A percentile compares a stretch with the other conserved stretches of the same genome.
These are phyloP conservation scores for Trichophyton benhamiae DNA, from an alignment of 2,329 filamentous ascomycete genomes.

Conservation along the genomic window DNA sequence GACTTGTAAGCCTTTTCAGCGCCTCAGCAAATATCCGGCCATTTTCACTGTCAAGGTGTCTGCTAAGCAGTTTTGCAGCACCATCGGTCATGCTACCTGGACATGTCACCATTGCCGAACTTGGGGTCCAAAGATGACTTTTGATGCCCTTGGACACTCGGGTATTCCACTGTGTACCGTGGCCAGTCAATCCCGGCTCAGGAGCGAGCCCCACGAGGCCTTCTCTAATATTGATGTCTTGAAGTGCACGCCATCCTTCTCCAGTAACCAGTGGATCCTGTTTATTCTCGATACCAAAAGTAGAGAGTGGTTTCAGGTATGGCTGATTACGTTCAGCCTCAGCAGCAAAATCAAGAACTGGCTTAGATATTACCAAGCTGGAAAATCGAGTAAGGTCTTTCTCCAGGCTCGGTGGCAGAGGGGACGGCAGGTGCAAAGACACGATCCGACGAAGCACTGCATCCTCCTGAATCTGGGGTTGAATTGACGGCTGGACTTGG, in stretches of 20 bases:
- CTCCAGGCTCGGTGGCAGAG: slow-evolving; percentile 13
- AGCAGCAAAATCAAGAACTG: slow-evolving; percentile 12
- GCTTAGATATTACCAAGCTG: slow-evolving; percentile 14
- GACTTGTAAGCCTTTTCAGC: slow-evolving; percentile 35
- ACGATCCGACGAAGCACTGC: slow-evolving; percentile 15
- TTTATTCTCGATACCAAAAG: slow-evolving; percentile 19
- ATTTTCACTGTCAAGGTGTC: slow-evolving; percentile 15
- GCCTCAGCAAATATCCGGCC: slow-evolving; percentile 15
- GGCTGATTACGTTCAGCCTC: slow-evolving; percentile 18
- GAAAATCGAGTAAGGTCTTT: slow-evolving; percentile 17
- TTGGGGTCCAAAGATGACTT: slow-evolving; percentile 17
- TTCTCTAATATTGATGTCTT: slow-evolving; percentile 17
- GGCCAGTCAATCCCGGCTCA: slow-evolving; percentile 5
- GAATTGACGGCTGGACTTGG: slow-evolving; percentile 15
- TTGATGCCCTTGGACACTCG: slow-evolving; percentile 18
- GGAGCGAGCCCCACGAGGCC: slow-evolving; percentile 18
- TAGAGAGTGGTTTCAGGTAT: slow-evolving; percentile 16
- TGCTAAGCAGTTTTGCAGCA: slow-evolving; percentile 17
- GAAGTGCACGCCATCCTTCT: slow-evolving; percentile 19
- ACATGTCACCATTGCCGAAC: slow-evolving; percentile 19
- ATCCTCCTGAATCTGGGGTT: slow-evolving; percentile 16
- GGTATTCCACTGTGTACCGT: slow-evolving; percentile 13
- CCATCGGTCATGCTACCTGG: slow-evolving; percentile 22
- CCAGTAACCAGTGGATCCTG: slow-evolving; percentile 18
- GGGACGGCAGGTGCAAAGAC: slow-evolving; percentile 16